Evolutionary conservation across 306 rosid genomes (phyloP).

Genomic region (Dryas drummondii): DNA sequence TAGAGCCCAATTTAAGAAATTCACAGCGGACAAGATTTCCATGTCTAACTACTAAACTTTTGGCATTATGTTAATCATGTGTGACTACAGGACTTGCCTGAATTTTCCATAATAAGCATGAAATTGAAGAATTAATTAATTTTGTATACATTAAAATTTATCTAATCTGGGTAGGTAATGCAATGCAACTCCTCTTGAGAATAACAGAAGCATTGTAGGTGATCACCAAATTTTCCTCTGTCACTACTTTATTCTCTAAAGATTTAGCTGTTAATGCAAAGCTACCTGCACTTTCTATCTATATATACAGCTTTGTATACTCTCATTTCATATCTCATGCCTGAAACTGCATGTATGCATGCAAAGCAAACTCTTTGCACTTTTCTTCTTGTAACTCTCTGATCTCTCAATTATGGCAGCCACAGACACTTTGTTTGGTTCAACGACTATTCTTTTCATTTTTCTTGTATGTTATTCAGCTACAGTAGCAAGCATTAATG

Average conservation of each 20-base stretch:
- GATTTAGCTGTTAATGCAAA: not conserved
- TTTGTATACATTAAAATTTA: no score
- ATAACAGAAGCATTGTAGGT: not conserved
- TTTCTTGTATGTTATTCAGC: slow-evolving; percentile 26
- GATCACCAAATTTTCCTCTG: not conserved
- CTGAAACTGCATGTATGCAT: not conserved
- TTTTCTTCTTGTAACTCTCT: not conserved
- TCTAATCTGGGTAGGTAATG: not conserved
- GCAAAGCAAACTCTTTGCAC: not conserved
- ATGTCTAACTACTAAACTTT: no score
- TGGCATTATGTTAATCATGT: no score
- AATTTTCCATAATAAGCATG: no score
- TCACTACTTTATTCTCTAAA: no score
- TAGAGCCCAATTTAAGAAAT: no score
- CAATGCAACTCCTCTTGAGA: not conserved
- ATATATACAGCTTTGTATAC: not conserved
- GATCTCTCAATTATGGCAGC: not conserved
- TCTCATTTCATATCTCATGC: not conserved
- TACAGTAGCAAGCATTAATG: slow-evolving; percentile 14
- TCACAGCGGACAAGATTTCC: no score
- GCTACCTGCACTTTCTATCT: not conserved
- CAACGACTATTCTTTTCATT: not conserved
- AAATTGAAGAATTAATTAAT: no score
- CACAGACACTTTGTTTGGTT: not conserved
- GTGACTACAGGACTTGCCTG: no score